Percentiles rank a stretch among this genome's conserved stretches.
Evolutionary conservation across 352 stramenopile species (phyloP).

Genomic region (Phytophthora boehmeriae): DNA sequence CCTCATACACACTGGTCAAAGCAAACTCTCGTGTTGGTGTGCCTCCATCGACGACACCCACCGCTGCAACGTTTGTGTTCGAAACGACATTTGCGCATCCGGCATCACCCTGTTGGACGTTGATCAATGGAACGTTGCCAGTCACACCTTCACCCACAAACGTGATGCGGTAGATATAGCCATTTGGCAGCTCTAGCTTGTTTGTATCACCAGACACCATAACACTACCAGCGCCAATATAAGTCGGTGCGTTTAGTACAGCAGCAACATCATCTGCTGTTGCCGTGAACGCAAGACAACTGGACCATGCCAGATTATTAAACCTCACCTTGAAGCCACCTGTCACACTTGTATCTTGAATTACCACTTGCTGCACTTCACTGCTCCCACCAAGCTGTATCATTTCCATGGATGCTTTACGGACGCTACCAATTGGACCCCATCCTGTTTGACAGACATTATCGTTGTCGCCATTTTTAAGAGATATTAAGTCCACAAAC

Average conservation of each 20-base stretch:
- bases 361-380: constrained; percentile 60
- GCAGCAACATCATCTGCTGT: constrained; percentile 24
- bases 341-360: constrained; percentile 31
- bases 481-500: constrained; percentile 19
- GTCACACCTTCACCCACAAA: constrained; percentile 68
- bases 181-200: constrained; percentile 46
- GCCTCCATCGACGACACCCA: constrained; percentile 29
- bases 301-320: constrained; percentile 30
- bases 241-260: constrained; percentile 31
- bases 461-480: constrained; percentile 24
- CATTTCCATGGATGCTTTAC: constrained; percentile 48
- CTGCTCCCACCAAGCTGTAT: constrained; percentile 61
- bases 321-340: constrained; percentile 63
- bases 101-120: constrained; percentile 3
- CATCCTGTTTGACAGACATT: constrained; percentile 26
- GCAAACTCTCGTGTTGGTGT: constrained; percentile 42
- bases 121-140: constrained; percentile 50
- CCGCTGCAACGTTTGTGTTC: constrained; percentile 27
- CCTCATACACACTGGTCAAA: constrained; percentile 50
- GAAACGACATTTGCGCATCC: constrained; percentile 8
- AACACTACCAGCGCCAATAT: constrained; percentile 46
- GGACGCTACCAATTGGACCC: constrained; percentile 45
- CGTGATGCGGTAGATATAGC: constrained; percentile 67
- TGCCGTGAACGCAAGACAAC: constrained; percentile 48
- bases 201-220: constrained; percentile 55